Evolutionary conservation across 2,329 filamentous ascomycete genomes (phyloP).

Genomic region (Aspergillus fijiensis): DNA sequence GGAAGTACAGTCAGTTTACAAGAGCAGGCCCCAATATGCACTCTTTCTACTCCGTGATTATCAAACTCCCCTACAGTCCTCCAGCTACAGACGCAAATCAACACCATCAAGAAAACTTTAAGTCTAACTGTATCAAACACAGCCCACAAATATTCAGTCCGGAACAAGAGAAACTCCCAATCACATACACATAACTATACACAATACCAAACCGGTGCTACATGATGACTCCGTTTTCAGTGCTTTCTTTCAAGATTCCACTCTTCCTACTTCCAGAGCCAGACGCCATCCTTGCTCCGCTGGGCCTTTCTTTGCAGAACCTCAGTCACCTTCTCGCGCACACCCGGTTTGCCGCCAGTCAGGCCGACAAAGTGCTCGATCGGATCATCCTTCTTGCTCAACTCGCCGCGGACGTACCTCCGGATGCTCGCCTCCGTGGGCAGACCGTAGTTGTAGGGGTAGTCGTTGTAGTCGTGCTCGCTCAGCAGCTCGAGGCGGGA

Average conservation of each 20-base stretch:
- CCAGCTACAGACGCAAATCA: too few species aligned
- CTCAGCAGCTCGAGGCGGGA: slow-evolving; percentile 62
- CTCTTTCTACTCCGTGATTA: too few species aligned
- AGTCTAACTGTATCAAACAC: background rate
- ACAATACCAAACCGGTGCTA: background rate
- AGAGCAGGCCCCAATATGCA: too few species aligned
- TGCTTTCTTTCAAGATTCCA: background rate
- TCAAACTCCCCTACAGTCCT: too few species aligned
- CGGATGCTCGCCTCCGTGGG: slow-evolving; percentile 65
- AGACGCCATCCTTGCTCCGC: background rate
- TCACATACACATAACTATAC: background rate
- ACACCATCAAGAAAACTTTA: background rate
- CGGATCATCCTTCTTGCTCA: slow-evolving; percentile 58
- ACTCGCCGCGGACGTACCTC: slow-evolving; percentile 42
- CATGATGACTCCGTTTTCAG: background rate
- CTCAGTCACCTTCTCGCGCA: slow-evolving; percentile 66
- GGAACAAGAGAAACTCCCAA: slow-evolving; percentile 29
- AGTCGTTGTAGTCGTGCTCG: slow-evolving; percentile 62
- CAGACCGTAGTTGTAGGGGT: slow-evolving; percentile 72
- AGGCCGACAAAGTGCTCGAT: slow-evolving; percentile 61
- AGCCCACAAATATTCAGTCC: background rate
- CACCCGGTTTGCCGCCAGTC: slow-evolving; percentile 66
- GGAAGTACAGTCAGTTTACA: too few species aligned
- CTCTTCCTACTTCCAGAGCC: background rate
- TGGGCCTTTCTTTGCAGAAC: slow-evolving; percentile 55